phyloP scores from a whole-genome alignment of 2,329 filamentous ascomycete species.

The Aspergillaceae sp. region DNA sequence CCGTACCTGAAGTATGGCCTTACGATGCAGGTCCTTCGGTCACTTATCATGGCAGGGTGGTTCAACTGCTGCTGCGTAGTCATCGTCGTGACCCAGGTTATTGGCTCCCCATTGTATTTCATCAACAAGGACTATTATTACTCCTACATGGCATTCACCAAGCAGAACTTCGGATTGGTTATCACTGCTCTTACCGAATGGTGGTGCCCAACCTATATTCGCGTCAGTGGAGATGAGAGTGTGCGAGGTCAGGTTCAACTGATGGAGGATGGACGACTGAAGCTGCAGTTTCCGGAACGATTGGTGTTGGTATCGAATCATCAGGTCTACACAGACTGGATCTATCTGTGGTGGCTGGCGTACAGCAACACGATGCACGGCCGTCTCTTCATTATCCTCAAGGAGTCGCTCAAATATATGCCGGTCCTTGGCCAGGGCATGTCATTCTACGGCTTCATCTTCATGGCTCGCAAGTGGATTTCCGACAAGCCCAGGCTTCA shows the following conservation, averaged over 20 bases:
- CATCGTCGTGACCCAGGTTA: conserved; percentile 48
- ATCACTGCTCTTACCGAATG: conserved; percentile 55
- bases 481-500: conserved; percentile 52
- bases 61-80: conserved; percentile 35
- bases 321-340: conserved; percentile 61
- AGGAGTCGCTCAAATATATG: conserved; percentile 56
- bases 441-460: conserved; percentile 60
- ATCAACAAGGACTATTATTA: conserved; percentile 55
- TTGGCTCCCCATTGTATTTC: conserved; percentile 53
- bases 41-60: conserved; percentile 38
- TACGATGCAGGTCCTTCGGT: conserved; percentile 37
- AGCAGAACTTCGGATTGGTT: conserved; percentile 56
- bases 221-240: conserved; percentile 54
- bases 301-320: conserved; percentile 57
- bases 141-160: conserved; percentile 57
- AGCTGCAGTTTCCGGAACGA: conserved; percentile 53
- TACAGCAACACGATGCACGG: conserved; percentile 59
- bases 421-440: conserved; percentile 55
- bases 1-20: conserved; percentile 38
- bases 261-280: conserved; percentile 48
- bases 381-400: conserved; percentile 58
- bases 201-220: conserved; percentile 54
- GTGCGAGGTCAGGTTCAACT: conserved; percentile 51
- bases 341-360: conserved; percentile 60
- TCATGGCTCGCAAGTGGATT: conserved; percentile 55